phyloP scores from a whole-genome alignment of 306 rosid species.

The Vicia faba region DNA sequence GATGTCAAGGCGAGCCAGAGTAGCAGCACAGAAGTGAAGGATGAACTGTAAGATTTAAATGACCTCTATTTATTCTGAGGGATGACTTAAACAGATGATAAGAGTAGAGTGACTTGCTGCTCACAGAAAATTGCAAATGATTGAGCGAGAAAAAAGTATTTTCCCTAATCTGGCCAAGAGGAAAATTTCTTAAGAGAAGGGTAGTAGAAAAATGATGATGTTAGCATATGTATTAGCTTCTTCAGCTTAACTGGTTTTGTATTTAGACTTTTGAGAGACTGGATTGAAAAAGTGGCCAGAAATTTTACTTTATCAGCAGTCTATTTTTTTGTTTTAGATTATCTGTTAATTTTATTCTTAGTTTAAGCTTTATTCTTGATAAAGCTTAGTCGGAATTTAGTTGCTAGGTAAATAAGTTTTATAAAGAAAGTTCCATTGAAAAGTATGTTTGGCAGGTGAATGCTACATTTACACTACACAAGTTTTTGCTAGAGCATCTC shows the following conservation, averaged over 20 bases:
- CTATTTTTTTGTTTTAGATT: constrained; percentile 5
- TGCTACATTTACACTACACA: too few species aligned
- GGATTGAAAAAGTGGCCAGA: neutral
- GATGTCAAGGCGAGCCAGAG: constrained; percentile 55
- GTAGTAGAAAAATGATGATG: neutral
- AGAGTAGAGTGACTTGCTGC: constrained; percentile 22
- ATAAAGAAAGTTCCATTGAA: too few species aligned
- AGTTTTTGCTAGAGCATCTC: too few species aligned
- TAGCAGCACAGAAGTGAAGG: constrained; percentile 53
- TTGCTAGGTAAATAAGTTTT: too few species aligned
- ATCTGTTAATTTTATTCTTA: neutral
- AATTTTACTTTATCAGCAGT: constrained; percentile 14
- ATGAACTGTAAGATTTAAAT: constrained; percentile 59
- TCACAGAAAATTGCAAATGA: constrained; percentile 16
- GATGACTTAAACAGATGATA: constrained; percentile 36
- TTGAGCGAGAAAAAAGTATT: constrained; percentile 13
- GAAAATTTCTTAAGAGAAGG: constrained; percentile 6
- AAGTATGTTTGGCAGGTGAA: too few species aligned
- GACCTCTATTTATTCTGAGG: constrained; percentile 30
- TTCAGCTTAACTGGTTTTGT: constrained; percentile 11
- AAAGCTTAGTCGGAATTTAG: too few species aligned
- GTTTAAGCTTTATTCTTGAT: neutral
- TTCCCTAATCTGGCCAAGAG: constrained; percentile 22
- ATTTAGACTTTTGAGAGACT: constrained; percentile 21
- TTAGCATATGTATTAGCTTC: constrained; percentile 8